Base-by-base conservation (phyloP, 1,284 basidiomycete species). In the Pisolithus thermaeus region DNA sequence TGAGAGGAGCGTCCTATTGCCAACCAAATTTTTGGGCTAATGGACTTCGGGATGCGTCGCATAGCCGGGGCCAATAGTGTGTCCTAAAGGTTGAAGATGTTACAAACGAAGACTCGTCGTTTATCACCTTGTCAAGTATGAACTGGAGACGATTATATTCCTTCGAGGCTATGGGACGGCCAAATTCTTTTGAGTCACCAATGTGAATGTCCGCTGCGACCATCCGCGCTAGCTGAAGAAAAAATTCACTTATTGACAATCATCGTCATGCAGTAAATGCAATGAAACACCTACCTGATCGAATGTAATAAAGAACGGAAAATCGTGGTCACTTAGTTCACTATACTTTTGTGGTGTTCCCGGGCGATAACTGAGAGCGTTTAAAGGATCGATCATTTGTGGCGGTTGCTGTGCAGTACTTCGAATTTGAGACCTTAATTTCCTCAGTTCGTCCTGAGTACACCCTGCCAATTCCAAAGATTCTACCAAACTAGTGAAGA, bases 281-380 rank as follows among this genome's bases (percentile, higher is more conserved):
- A 9, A 32, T 35, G 14, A 20, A 50, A 32, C 41, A 56, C 70
- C 36, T 55, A 85, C 86, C 53, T 75, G 72, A 55, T 86, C 78
- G 44, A 81, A 83, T 0, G 84, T 85, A 7, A 86, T 60, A 53
- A 90, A 90, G 50, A 89, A 63, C 0, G 87, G 87, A 52, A 88
- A 90, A 59, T 90, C 79, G 0, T 70, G 61, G 32, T 84, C 83
- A 27, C 70, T 58, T 2, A 89, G 67, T 11, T 76, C 72, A 37
- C 81, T 81, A 56, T 79, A 88, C 14, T 64, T 70, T n/a, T 61
- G 58, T 2, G 86, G 86, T 1, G 87, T 68, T 49, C 77, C 71
- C 1, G 55, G 63, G 8, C 70, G 66, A 65, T 73, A 76, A 28
- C 70, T 66, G 0, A 69, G 59, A 35, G 77, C 70, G 47, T 83